phyloP scores from a whole-genome alignment of 768 basidiomycete genomes.

The Candolleomyces efflorescens region DNA sequence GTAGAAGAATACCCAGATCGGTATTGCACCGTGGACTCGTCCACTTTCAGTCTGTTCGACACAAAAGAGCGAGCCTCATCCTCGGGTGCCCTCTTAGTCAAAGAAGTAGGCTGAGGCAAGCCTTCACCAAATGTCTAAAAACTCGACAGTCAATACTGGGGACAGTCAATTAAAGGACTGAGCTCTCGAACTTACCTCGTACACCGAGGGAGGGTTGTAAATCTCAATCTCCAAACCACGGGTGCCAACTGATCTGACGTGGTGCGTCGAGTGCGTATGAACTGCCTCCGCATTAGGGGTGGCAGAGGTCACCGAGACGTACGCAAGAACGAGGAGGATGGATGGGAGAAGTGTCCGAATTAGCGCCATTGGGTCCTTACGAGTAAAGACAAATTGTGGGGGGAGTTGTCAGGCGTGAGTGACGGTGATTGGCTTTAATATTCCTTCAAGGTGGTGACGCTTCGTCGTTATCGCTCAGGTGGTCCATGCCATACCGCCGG shows the following conservation, averaged over 20 bases:
- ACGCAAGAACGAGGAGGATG: conserved; percentile 22
- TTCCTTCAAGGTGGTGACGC: too few species aligned
- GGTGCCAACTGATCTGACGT: conserved; percentile 21
- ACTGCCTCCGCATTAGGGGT: neutral
- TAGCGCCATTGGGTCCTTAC: neutral
- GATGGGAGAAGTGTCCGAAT: conserved; percentile 17
- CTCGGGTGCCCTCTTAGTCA: conserved; percentile 17
- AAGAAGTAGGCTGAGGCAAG: conserved; percentile 25
- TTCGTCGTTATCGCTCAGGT: too few species aligned
- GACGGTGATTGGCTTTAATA: too few species aligned
- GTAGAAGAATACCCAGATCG: conserved; percentile 23
- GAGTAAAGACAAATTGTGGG: neutral
- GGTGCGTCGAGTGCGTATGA: conserved; percentile 19
- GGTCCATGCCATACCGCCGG: too few species aligned
- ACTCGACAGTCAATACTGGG: neutral
- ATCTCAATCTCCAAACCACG: conserved; percentile 27
- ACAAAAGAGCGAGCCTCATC: conserved; percentile 23
- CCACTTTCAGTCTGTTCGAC: conserved; percentile 19
- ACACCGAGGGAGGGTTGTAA: conserved; percentile 33
- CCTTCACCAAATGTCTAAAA: conserved; percentile 26
- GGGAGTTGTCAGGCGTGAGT: too few species aligned
- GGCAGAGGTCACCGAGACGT: conserved; percentile 21
- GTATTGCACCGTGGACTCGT: conserved; percentile 16
- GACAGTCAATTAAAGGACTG: neutral
- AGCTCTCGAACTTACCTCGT: conserved; percentile 19